These are phyloP conservation scores for Acanthamoeba triangularis DNA, from an alignment of 208 protist genomes.

Conservation along the genomic window DNA sequence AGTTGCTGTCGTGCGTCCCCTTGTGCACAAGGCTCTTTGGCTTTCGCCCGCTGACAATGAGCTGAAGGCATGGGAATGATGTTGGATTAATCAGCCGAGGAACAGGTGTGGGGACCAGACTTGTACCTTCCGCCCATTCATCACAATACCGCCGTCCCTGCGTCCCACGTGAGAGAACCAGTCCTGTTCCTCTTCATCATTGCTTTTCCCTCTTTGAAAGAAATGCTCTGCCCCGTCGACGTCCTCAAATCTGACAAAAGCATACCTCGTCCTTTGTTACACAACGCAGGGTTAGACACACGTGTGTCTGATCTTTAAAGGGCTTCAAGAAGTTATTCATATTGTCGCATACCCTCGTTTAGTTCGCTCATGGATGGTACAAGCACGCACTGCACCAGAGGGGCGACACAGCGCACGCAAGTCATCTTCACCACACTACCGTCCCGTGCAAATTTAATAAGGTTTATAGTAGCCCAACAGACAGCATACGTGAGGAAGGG, in stretches of 20 bases:
- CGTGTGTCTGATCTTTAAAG: background rate
- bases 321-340: background rate
- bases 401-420: background rate
- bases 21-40: background rate
- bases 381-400: constrained; percentile 16
- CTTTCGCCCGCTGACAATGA: background rate
- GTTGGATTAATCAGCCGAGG: background rate
- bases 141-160: background rate
- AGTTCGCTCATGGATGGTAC: background rate
- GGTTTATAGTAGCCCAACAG: background rate
- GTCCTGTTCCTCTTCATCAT: background rate
- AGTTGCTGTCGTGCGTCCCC: background rate
- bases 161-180: background rate
- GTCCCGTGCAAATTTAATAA: background rate
- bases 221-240: background rate
- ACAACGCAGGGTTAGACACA: background rate
- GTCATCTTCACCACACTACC: background rate
- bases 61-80: background rate
- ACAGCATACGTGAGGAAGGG: background rate
- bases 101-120: background rate
- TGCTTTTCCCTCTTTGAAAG: constrained; percentile 2
- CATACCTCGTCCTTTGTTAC: constrained; percentile 1
- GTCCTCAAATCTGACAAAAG: constrained; percentile 2
- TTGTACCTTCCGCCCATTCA: background rate
- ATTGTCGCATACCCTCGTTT: background rate